Base-by-base conservation (phyloP, 225 moss, liverwort and hornwort genomes). In the Marchantia polymorpha region DNA sequence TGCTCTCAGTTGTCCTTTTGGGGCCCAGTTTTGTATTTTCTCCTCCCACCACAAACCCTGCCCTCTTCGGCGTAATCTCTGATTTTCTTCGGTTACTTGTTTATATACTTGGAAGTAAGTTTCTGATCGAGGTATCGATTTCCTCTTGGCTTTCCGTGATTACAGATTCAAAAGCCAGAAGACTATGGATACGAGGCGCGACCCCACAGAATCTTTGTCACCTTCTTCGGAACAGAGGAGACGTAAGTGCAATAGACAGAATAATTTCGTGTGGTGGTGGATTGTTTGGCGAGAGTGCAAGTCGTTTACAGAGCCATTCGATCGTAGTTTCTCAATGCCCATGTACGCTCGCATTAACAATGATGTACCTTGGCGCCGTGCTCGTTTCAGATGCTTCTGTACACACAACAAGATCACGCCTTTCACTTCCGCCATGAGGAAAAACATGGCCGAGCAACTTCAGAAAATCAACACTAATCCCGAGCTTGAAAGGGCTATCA, bases 101-200 rank as follows among this genome's bases (percentile, higher is more conserved):
- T 6, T 26, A 15, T 9, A 70, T 47, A 56, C 17, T 70, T 47
- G 9, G 39, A 46, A 30, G 19, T 25, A 55, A 74, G 2, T 60
- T 58, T 30, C 29, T 59, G 20, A 46, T 60, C n/a, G 31, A 30
- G 50, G 52, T 46, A 61, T 10, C 22, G 46, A 8, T 56, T 75
- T 75, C 12, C 9, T 58, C 7, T 46, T 20, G 53, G 39, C 47
- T 22, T 25, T 46, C 10, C 4, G 12, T 61, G 47, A 19, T 63
- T 13, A 26, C 87, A 87, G 84, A 87, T 87, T 82, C 80, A 84
- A 58, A 87, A 77, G 64, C 82, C 87, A 30, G 87, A 87, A 70
- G 87, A 87, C 68, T 87, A 87, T 51, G 84, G 87, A 49, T 84
- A 87, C 63, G 74, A 82, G 26, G 63, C 84, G 55, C 84, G 80